Base-by-base conservation (phyloP, 176 grass and related monocot genomes). In the Carex parvula region DNA sequence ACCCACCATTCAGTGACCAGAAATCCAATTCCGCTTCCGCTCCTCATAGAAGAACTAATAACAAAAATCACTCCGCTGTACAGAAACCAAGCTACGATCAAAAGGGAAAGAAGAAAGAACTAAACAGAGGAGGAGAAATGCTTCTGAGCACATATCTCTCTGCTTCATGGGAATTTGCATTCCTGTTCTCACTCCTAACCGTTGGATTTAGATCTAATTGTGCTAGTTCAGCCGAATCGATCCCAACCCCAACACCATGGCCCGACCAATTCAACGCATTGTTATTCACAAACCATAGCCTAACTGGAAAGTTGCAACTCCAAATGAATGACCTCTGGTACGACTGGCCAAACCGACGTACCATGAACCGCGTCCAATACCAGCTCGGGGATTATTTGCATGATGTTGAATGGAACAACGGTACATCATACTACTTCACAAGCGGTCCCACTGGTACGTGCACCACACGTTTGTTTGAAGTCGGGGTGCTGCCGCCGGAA, bases 321-420 rank as follows among this genome's bases (percentile, higher is more conserved):
- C 81, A 89, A 84, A 62, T 93, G 57, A 79, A 84, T 29, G 94
- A 97, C 66, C 87, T 97, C 26, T 97, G 92, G 84, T 97, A 93
- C 84, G 94, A 97, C 85, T 97, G 94, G 94, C 91, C 91, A 1
- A 0, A 62, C 24, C 81, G 91, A 15, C 87, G 94, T 37, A 97
- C 92, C 84, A 89, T 97, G 1, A 93, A 97, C 85, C 85, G 87
- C 48, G 90, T 97, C 87, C 91, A 54, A 26, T 15, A 33, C 53
- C 94, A 91, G 87, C 94, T 93, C 8, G 88, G 79, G 6, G 90
- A 91, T 56, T 84, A 89, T 8, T 80, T 76, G 32, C 78, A 88
- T 80, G 94, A 97, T 86, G 89, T 97, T 0, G 91, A 97, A 81
- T 97, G 90, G 90, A 87, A 85, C 73, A 97, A 97, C 22, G 88